A percentile compares a stretch with the other conserved stretches of the same genome.
Evolutionary conservation across 2,329 filamentous ascomycete genomes (phyloP).

Genomic region (Epichloe uncinata): DNA sequence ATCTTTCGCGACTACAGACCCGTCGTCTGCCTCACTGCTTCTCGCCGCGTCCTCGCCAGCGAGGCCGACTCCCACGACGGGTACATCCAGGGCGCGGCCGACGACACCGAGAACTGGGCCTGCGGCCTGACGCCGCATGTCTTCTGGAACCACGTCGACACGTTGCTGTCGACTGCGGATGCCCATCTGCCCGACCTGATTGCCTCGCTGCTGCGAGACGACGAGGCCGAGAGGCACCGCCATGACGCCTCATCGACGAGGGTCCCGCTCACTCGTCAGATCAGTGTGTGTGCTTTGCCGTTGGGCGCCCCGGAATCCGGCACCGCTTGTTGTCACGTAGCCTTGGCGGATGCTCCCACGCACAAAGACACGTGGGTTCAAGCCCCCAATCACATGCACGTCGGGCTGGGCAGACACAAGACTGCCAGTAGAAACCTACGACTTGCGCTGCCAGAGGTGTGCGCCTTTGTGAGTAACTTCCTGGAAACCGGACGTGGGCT

Average conservation of each 20-base stretch:
- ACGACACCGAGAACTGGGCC: conserved; percentile 92
- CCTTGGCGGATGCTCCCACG: conserved; percentile 29
- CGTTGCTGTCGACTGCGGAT: conserved; percentile 51
- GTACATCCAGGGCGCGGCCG: conserved; percentile 89
- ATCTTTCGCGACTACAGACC: conserved; percentile 51
- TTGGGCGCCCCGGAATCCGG: conserved; percentile 8
- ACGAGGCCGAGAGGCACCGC: not conserved
- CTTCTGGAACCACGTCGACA: conserved; percentile 61
- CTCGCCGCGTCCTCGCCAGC: conserved; percentile 52
- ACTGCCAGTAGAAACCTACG: conserved; percentile 74
- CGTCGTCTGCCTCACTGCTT: conserved; percentile 77
- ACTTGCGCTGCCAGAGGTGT: conserved; percentile 50
- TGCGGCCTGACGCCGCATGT: conserved; percentile 60
- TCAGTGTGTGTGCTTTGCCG: conserved; percentile 25
- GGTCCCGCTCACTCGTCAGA: conserved; percentile 20
- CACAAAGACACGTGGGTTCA: conserved; percentile 28
- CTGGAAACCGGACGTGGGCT: conserved; percentile 12
- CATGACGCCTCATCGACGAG: not conserved
- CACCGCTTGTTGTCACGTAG: conserved; percentile 28
- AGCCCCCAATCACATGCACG: conserved; percentile 30
- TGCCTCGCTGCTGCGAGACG: conserved; percentile 16
- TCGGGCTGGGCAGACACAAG: conserved; percentile 61
- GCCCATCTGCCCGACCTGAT: conserved; percentile 45
- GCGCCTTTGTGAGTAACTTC: conserved; percentile 36
- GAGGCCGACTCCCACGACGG: conserved; percentile 43